A percentile compares a stretch with the other conserved stretches of the same genome.
phyloP scores from a whole-genome alignment of 1,139 yeast genomes.

The Hansenula sp. region DNA sequence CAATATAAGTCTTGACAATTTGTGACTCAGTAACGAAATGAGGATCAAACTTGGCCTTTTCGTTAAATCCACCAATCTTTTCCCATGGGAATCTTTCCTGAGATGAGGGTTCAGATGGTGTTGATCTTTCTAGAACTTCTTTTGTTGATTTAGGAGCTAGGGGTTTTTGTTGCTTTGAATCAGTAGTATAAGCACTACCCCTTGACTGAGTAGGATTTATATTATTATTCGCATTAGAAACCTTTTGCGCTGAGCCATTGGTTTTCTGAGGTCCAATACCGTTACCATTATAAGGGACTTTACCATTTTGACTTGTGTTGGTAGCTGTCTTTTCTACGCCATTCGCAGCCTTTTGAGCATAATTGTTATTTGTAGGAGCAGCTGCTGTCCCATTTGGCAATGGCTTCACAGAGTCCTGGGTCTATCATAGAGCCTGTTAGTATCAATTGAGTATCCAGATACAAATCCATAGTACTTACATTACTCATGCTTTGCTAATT shows the following conservation, averaged over 20 bases:
- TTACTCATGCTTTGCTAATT: conserved; percentile 2
- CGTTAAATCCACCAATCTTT: conserved; percentile 35
- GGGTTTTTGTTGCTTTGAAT: neutral
- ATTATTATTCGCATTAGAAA: too few relatives aligned
- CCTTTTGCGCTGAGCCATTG: neutral
- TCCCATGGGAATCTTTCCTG: conserved; percentile 35
- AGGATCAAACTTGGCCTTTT: conserved; percentile 23
- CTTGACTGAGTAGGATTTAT: too few relatives aligned
- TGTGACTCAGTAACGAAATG: conserved; percentile 24
- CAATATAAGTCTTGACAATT: conserved; percentile 51
- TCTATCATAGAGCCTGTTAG: neutral
- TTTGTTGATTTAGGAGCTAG: neutral
- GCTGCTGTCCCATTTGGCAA: conserved; percentile 22
- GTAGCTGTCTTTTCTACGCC: too few relatives aligned
- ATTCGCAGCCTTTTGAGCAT: neutral
- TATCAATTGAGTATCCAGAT: too few relatives aligned
- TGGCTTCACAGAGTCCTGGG: conserved; percentile 4
- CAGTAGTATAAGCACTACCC: neutral
- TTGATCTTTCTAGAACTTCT: neutral
- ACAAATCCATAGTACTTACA: neutral
- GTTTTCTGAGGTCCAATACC: neutral
- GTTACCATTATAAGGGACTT: neutral
- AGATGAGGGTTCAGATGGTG: conserved; percentile 12
- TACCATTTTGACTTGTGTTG: neutral
- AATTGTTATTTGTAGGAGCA: conserved; percentile 19